Evolutionary conservation across 2,329 filamentous ascomycete species (phyloP).

Genomic region (Colletotrichum sp.): DNA sequence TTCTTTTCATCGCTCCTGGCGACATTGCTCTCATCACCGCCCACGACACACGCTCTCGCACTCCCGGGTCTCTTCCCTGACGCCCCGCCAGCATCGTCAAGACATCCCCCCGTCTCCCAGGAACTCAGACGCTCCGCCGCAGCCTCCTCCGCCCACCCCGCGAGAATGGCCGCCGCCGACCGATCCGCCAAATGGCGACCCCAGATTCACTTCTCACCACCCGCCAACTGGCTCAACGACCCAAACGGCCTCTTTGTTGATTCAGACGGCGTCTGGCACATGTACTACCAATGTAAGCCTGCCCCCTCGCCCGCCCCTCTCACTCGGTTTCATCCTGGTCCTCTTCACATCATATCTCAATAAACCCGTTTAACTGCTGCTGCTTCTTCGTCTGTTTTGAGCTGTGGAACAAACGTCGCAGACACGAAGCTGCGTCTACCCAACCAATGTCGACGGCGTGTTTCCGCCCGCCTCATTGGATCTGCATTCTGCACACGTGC

Average conservation of each 20-base stretch:
- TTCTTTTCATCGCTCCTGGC: conserved; percentile 17
- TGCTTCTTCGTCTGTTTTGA: background rate
- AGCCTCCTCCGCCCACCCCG: background rate
- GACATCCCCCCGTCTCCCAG: background rate
- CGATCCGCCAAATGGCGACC: conserved; percentile 42
- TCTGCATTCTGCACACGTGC: conserved; percentile 19
- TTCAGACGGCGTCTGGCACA: conserved; percentile 61
- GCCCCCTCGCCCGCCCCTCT: background rate
- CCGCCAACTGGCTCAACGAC: conserved; percentile 62
- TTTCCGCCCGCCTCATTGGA: conserved; percentile 21
- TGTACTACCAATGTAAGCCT: conserved; percentile 66
- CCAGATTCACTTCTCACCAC: conserved; percentile 62
- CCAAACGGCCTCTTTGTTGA: conserved; percentile 70
- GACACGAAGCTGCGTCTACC: background rate
- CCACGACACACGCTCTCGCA: conserved; percentile 1
- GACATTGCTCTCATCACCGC: conserved; percentile 4
- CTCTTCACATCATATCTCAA: background rate
- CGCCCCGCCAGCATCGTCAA: background rate
- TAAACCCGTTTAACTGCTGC: background rate
- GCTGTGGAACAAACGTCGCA: conserved; percentile 7
- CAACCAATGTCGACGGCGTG: conserved; percentile 32
- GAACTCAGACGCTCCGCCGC: conserved; percentile 13
- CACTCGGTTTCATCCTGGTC: background rate
- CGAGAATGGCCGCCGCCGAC: conserved; percentile 3
- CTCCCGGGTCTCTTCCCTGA: background rate